Evolutionary conservation across 495 filamentous ascomycete genomes (phyloP), one percentile per base, ranked within the genome.

Genomic region (Penicillium pancosmium): DNA sequence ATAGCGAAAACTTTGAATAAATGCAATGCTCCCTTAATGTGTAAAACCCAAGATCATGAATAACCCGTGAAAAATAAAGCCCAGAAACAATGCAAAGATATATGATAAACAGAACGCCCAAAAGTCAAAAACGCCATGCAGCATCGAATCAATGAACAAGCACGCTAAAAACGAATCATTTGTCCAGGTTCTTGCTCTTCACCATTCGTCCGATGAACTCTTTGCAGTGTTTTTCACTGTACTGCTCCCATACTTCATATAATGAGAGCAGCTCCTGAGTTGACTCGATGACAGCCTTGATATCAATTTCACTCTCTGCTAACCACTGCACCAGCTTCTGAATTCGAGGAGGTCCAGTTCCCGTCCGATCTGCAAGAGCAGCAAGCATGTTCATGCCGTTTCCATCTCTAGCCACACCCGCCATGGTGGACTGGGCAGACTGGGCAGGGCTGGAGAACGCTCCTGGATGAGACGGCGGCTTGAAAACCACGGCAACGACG

Each of bases 221-320:
- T 69, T 87, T 90, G 65, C 86, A 89, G 16, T 76, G 76, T 73
- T 94, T 93, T 66, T 98, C 93, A 61, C 86, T 91, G 66, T 93
- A 97, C 64, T 86, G 81, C 69, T 98, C 94, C 80, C 92, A 91
- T 34, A 91, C 83, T 71, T 96, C 92, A 73, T 98, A 98, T 59
- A 98, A 83, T 4, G 92, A 95, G 43, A 98, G 91, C 52, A 98
- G 82, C 77, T 98, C 95, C 74, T 98, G 94, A 0, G 90, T 92
- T 72, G 89, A 93, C 67, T 98, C 93, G 46, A 97, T 88, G 67
- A 97, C 87, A 19, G 87, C 91, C 73, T 90, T 90, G 68, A 98
- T 91, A 69, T 98, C 93, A 34, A 98, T 84, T 62, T 88, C 90
- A 65, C 91, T 95, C 67, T 97, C 93, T 5, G 93, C 92, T 52